Percentiles rank a stretch among this genome's conserved stretches.
Conservation (phyloP, 2,329 filamentous ascomycete species). For the Neoarthrinium moseri region DNA sequence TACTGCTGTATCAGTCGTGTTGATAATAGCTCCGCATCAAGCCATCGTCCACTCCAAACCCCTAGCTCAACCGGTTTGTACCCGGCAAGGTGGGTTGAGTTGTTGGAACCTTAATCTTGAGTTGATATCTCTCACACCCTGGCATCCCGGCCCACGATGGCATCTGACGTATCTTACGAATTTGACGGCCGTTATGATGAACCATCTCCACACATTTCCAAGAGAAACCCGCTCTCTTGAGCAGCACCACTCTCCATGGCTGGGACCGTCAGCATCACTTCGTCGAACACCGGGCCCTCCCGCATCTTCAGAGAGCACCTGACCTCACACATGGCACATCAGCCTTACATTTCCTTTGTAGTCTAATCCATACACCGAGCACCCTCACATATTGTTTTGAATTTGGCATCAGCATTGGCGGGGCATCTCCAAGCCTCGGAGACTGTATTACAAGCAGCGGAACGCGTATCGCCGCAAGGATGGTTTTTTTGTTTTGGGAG, state of each 20-base stretch:
- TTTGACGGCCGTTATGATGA: slow-evolving; percentile 5
- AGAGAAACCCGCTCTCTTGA: not conserved
- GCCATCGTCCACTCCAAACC: too few species aligned
- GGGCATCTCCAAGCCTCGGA: not conserved
- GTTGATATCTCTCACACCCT: not conserved
- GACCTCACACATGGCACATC: not conserved
- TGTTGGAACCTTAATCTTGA: not conserved
- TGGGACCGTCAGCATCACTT: slow-evolving; percentile 2
- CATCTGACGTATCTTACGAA: slow-evolving; percentile 6
- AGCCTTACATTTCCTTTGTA: slow-evolving; percentile 7
- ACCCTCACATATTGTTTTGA: not conserved
- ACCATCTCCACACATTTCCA: slow-evolving; percentile 2
- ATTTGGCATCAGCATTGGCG: slow-evolving; percentile 6
- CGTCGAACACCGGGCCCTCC: not conserved
- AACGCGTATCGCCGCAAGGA: not conserved
- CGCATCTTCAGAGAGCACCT: not conserved
- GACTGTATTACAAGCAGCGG: too few species aligned
- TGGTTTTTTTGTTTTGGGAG: not conserved
- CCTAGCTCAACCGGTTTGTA: too few species aligned
- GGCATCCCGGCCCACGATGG: not conserved
- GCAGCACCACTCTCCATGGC: not conserved
- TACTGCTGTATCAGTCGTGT: slow-evolving; percentile 81
- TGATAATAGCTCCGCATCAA: slow-evolving; percentile 21
- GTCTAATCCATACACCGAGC: slow-evolving; percentile 1
- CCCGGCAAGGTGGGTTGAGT: too few species aligned